Percentiles rank a stretch among this genome's conserved stretches.
phyloP scores from a whole-genome alignment of 1,284 basidiomycete species.

The Naganishia sp. region DNA sequence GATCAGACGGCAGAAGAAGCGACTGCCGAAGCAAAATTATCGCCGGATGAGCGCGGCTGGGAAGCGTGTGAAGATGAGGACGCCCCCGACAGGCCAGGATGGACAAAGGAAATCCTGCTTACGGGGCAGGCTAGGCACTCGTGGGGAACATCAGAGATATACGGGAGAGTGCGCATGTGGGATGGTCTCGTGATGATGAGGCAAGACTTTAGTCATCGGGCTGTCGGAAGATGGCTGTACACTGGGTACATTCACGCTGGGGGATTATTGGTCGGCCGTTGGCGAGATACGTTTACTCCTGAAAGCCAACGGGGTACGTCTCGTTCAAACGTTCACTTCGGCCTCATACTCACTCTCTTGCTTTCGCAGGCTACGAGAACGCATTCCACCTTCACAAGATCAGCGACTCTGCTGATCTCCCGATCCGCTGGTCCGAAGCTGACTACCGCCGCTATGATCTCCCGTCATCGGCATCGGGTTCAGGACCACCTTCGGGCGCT shows the following conservation, averaged over 20 bases:
- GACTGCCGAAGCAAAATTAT: constrained; percentile 38
- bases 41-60: constrained; percentile 39
- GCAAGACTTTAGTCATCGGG: constrained; percentile 35
- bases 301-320: constrained; percentile 42
- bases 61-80: constrained; percentile 41
- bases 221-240: constrained; percentile 50
- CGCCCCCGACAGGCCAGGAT: constrained; percentile 45
- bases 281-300: constrained; percentile 51
- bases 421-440: constrained; percentile 18
- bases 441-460: constrained; percentile 22
- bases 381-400: constrained; percentile 19
- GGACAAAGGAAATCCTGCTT: constrained; percentile 54
- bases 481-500: neutral
- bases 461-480: neutral
- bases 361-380: constrained; percentile 14
- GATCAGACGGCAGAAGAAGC: constrained; percentile 38
- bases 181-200: constrained; percentile 49
- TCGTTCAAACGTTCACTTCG: neutral
- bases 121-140: constrained; percentile 39
- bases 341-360: neutral
- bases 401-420: constrained; percentile 11
- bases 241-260: constrained; percentile 52
- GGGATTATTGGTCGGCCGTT: constrained; percentile 48
- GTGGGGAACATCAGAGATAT: constrained; percentile 38
- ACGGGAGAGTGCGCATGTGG: constrained; percentile 52